phyloP scores from a whole-genome alignment of 129 eudicot species.

The Artemisia tridentata region DNA sequence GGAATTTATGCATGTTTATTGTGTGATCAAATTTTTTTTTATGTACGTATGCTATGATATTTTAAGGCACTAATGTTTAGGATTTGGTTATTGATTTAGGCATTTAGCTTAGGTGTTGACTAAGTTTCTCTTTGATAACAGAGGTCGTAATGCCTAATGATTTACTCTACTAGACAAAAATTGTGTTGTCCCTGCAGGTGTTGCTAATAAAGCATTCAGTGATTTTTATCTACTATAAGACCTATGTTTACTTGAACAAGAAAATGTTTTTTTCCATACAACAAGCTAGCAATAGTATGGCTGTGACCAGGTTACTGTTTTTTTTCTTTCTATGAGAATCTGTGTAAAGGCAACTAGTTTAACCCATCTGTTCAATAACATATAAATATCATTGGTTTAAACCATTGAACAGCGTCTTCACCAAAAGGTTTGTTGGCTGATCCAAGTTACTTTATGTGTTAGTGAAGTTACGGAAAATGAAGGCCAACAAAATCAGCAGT shows the following conservation, averaged over 20 bases:
- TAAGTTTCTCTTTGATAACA: not conserved
- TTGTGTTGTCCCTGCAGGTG: not conserved
- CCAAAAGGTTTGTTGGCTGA: not conserved
- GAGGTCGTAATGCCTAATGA: not conserved
- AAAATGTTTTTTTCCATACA: not conserved
- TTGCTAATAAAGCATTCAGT: not conserved
- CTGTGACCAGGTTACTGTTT: not conserved
- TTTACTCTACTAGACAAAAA: not conserved
- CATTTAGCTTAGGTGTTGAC: too few relatives aligned
- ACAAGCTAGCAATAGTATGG: not conserved
- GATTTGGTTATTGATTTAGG: too few relatives aligned
- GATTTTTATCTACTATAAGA: not conserved
- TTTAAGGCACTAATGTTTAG: too few relatives aligned
- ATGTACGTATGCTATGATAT: too few relatives aligned
- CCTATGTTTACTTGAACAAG: not conserved
- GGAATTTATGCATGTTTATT: too few relatives aligned
- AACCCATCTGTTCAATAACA: too few relatives aligned
- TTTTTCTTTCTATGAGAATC: not conserved
- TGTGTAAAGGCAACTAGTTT: conserved; percentile 8
- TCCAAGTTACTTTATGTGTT: not conserved
- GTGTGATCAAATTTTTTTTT: too few relatives aligned
- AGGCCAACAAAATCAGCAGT: too few relatives aligned
- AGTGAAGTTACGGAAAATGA: too few relatives aligned
- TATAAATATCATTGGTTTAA: not conserved
- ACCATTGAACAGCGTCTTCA: not conserved